Base-by-base conservation (phyloP, 176 grass and related monocot genomes). In the Musa troglodytarum region DNA sequence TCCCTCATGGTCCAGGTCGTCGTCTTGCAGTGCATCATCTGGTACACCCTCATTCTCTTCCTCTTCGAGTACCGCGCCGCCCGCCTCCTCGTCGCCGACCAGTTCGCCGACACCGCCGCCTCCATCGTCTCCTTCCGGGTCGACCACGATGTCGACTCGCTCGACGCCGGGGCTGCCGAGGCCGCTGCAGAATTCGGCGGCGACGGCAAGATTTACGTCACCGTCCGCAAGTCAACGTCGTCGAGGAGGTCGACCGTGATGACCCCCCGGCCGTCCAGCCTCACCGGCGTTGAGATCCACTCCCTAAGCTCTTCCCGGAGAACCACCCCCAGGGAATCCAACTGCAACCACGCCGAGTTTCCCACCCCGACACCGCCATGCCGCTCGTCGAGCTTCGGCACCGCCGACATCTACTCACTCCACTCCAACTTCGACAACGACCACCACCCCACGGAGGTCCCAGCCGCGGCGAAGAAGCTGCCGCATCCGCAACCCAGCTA, bases 11-110 rank as follows among this genome's bases (percentile, higher is more conserved):
- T 96, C 49, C 89, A 96, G 79, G 66, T 96, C 16, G 69, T 96
- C 22, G 92, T 96, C 12, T 84, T 92, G 43, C 92, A 96, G 81
- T 92, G 92, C 82, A 96, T 96, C 77, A 87, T 96, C 79, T 96
- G 92, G 92, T 96, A 96, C 89, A 96, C 92, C 77, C 89, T 96
- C 53, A 79, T 96, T 72, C 82, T 96, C 10, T 96, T 92, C 86
- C 81, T 96, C 55, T 89, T 92, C 61, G 92, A 96, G 88, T 92
- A 87, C 69, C 92, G 92, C 51, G 92, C 92, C 49, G 92, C 92
- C 9, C n/a, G 83, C 22, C 54, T 84, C 79, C 83, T 94, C 0
- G 88, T 94, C 76, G 71, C 83, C 6, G 85, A 82, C 61, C 91
- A 94, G 85, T 94, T 94, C 77, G 87, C 87, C n/a, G 85, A 84